These are phyloP conservation scores for Acanthamoeba healyi DNA, from an alignment of 208 protist species.

Conservation along the genomic window DNA sequence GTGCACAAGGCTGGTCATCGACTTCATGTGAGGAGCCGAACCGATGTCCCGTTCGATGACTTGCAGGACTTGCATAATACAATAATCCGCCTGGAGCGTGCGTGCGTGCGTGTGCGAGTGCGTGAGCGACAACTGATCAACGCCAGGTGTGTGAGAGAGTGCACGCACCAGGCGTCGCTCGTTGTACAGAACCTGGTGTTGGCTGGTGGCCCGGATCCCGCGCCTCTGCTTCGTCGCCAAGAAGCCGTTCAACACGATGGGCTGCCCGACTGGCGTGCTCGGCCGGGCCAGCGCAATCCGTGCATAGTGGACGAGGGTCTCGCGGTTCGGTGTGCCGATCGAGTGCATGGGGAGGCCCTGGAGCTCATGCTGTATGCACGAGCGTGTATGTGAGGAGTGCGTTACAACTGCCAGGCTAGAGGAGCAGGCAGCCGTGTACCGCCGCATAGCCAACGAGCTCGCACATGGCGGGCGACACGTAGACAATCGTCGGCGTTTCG, in stretches of 20 bases:
- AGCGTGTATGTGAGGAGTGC: neutral
- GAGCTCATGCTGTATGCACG: neutral
- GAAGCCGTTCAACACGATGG: neutral
- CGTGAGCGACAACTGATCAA: too few species aligned
- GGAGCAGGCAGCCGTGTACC: neutral
- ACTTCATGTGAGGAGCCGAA: neutral
- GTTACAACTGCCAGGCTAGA: neutral
- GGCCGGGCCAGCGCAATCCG: neutral
- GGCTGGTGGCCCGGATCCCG: neutral
- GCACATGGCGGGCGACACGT: neutral
- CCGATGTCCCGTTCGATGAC: neutral
- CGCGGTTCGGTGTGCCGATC: neutral
- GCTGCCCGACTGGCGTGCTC: neutral
- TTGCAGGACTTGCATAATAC: neutral
- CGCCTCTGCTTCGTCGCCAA: neutral
- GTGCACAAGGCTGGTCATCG: neutral
- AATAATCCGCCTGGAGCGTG: neutral
- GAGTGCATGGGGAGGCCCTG: accelerated
- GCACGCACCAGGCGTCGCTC: neutral
- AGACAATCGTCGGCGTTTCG: neutral
- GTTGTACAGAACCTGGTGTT: neutral
- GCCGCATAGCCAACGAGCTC: neutral
- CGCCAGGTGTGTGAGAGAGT: neutral
- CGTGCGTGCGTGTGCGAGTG: neutral
- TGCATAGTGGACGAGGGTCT: neutral